These are phyloP conservation scores for Acorus calamus DNA, from an alignment of 106 monocot genomes.

Conservation along the genomic window DNA sequence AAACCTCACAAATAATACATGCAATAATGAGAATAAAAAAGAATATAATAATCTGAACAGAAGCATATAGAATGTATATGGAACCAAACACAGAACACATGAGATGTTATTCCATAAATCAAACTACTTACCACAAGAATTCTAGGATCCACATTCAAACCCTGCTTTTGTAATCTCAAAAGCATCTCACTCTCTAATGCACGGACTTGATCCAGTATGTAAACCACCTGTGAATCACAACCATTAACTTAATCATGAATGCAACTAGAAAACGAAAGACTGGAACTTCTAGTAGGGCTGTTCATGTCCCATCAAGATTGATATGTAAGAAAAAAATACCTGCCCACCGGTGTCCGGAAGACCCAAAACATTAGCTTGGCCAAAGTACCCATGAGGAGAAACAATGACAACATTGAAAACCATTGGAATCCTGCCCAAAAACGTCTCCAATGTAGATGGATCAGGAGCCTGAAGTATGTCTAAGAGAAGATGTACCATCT, in stretches of 20 bases:
- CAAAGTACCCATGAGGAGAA: slow-evolving; percentile 93
- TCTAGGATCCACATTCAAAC: slow-evolving; percentile 61
- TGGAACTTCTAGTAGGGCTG: no score
- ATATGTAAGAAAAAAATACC: slow-evolving; percentile 26
- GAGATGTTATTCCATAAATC: not conserved
- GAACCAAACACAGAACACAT: not conserved
- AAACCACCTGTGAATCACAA: slow-evolving; percentile 43
- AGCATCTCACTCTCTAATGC: slow-evolving; percentile 87
- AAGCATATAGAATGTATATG: not conserved
- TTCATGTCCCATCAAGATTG: no score
- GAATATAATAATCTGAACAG: not conserved
- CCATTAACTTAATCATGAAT: not conserved
- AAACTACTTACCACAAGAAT: slow-evolving; percentile 67
- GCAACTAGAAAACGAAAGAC: no score
- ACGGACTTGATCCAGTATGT: slow-evolving; percentile 94
- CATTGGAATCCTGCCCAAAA: slow-evolving; percentile 87
- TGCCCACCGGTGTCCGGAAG: slow-evolving; percentile 93
- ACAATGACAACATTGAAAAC: slow-evolving; percentile 87
- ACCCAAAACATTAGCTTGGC: slow-evolving; percentile 88
- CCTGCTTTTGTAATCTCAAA: slow-evolving; percentile 70
- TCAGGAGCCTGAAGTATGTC: slow-evolving; percentile 93
- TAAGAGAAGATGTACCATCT: slow-evolving; percentile 86
- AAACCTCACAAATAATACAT: not conserved
- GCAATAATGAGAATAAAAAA: not conserved
- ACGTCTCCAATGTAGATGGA: slow-evolving; percentile 63